Evolutionary conservation across 805 yeast genomes (phyloP).

Genomic region (Metschnikowia chrysomelidarum): DNA sequence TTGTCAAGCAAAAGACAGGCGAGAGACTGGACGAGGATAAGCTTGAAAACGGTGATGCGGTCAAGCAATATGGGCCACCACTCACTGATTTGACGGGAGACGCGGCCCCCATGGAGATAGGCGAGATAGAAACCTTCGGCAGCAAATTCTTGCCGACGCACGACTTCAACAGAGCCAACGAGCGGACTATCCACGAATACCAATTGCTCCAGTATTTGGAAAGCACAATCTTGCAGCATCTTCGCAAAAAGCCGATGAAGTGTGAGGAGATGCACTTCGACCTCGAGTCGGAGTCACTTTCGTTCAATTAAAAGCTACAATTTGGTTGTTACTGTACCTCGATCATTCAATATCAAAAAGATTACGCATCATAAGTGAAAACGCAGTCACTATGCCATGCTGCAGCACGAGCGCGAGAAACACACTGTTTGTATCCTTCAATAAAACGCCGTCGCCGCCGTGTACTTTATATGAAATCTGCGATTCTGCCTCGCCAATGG

Average conservation of each 20-base stretch:
- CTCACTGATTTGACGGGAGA: slow-evolving; percentile 18
- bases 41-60: slow-evolving; percentile 13
- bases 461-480: slow-evolving; percentile 6
- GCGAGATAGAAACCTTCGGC: slow-evolving; percentile 19
- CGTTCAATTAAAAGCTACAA: slow-evolving; percentile 1
- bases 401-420: slow-evolving; percentile 23
- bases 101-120: slow-evolving; percentile 17
- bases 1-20: slow-evolving; percentile 10
- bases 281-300: slow-evolving; percentile 25
- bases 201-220: slow-evolving; percentile 27
- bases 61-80: too few relatives aligned
- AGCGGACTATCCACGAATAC: slow-evolving; percentile 27
- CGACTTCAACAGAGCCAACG: slow-evolving; percentile 34
- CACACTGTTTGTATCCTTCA: slow-evolving; percentile 12
- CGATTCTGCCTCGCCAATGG: slow-evolving; percentile 10
- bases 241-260: not conserved
- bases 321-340: not conserved
- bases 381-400: slow-evolving; percentile 27
- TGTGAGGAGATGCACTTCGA: slow-evolving; percentile 23
- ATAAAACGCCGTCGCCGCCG: slow-evolving; percentile 12
- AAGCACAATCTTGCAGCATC: slow-evolving; percentile 17
- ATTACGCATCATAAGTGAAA: slow-evolving; percentile 24
- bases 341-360: slow-evolving; percentile 10
- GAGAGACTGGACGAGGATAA: slow-evolving; percentile 16
- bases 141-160: slow-evolving; percentile 30